Conservation (phyloP, 2,329 filamentous ascomycete species). For the Colletotrichum truncatum region DNA sequence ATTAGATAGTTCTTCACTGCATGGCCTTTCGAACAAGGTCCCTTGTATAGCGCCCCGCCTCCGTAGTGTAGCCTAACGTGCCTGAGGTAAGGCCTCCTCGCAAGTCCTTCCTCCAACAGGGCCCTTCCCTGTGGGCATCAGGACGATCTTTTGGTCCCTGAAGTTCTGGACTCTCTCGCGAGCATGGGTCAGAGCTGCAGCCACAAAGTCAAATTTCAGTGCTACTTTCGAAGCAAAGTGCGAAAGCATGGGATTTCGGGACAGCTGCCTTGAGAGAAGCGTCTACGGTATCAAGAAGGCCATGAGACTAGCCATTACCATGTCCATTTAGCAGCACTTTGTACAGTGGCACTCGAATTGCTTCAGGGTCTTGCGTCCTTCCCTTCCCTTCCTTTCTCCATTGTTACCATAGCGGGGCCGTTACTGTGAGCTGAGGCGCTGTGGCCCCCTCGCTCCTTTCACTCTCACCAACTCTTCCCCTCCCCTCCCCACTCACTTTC, state of each 20-base stretch:
- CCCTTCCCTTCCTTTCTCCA: not conserved
- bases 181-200: constrained; percentile 21
- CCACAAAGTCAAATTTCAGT: constrained; percentile 9
- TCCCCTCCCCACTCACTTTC: not conserved
- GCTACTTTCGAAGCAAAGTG: constrained; percentile 3
- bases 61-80: not conserved
- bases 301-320: not conserved
- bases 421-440: not conserved
- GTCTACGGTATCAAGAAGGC: not conserved
- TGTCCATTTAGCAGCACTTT: not conserved
- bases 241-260: constrained; percentile 2
- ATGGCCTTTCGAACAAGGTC: not conserved
- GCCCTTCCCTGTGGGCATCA: constrained; percentile 1
- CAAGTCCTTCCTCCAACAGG: not conserved
- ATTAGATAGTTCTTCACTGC: too few species aligned
- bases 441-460: not conserved
- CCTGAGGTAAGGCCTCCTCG: not conserved
- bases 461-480: not conserved
- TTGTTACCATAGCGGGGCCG: not conserved
- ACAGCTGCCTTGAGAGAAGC: constrained; percentile 8
- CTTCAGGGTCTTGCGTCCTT: not conserved
- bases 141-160: constrained; percentile 27
- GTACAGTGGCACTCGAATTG: too few species aligned
- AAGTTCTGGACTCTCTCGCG: constrained; percentile 22
- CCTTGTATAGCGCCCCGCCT: not conserved